phyloP scores from a whole-genome alignment of 2,329 filamentous ascomycete species.

The Cladosporium sphaerospermum region DNA sequence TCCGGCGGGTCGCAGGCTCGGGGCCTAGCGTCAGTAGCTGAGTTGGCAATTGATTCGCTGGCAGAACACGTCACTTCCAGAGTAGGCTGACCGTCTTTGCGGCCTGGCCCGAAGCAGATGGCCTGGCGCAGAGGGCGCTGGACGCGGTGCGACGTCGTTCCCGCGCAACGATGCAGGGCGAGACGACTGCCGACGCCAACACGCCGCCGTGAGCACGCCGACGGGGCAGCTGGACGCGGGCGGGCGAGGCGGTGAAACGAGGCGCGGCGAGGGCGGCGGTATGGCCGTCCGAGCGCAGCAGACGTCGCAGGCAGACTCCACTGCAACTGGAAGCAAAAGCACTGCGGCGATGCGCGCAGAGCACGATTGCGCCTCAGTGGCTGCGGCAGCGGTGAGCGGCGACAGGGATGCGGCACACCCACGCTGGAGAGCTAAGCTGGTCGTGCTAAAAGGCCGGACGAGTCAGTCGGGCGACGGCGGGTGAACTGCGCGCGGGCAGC shows the following conservation, averaged over 20 bases:
- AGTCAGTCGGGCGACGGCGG: slow-evolving; percentile 9
- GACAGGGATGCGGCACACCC: neutral
- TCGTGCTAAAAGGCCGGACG: neutral
- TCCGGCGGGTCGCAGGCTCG: slow-evolving; percentile 30
- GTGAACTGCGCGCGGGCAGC: slow-evolving; percentile 2
- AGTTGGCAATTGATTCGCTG: slow-evolving; percentile 24
- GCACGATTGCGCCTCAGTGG: slow-evolving; percentile 5
- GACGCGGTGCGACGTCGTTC: slow-evolving; percentile 6
- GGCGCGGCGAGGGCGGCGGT: slow-evolving; percentile 9
- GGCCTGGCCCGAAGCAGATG: slow-evolving; percentile 11
- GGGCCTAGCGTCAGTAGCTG: slow-evolving; percentile 15
- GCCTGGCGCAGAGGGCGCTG: slow-evolving; percentile 10
- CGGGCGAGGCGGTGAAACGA: slow-evolving; percentile 7
- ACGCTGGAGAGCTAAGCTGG: neutral
- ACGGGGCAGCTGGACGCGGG: slow-evolving; percentile 8
- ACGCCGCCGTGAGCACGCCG: neutral
- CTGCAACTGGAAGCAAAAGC: neutral
- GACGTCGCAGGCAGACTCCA: slow-evolving; percentile 1
- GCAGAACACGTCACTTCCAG: slow-evolving; percentile 25
- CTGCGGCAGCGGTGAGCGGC: slow-evolving; percentile 6
- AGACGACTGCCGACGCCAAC: slow-evolving; percentile 5
- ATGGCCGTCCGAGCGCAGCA: slow-evolving; percentile 7
- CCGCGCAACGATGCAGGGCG: slow-evolving; percentile 7
- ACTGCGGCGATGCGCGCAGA: neutral
- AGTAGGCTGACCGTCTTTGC: slow-evolving; percentile 13